Base-by-base conservation (phyloP, 2,329 filamentous ascomycete genomes). In the Zymoseptoria brevis region DNA sequence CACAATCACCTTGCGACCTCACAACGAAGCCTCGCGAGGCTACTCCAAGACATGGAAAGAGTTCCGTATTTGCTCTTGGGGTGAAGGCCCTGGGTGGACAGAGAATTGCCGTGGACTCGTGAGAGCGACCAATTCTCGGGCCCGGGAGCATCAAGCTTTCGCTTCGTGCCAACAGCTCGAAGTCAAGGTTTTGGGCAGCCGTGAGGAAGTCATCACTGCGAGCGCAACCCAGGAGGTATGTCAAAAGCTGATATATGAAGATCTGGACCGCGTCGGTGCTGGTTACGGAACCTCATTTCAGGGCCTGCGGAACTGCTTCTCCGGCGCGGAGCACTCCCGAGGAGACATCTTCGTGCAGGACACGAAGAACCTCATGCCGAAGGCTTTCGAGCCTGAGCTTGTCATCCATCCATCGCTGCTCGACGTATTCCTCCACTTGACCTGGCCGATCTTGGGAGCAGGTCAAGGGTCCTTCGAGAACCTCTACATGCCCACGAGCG, bases 61-160 rank as follows among this genome's bases (percentile, higher is more conserved):
- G 13, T 58, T 58, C 22, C n/a, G 9, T n/a, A 51, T 58, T 8
- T 58, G 19, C 16, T 58, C 57, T 30, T 54, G 41, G 35, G 49
- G 16, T 7, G 6, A n/a, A 13, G 29, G 53, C 6, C 19, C 30
- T 19, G 41, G 52, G 4, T 58, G 52, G 52, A 11, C 35, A 3
- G 52, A 58, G 41, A 52, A 58, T 13, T 58, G 57, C 26, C 52
- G 52, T 9, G 57, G 57, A 6, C 41, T 58, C 8, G 49, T 58
- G 41, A 50, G 54, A 56, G 48, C 41, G 8, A 26, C 16, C 8
- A 30, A 45, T 16, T 51, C 50, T 51, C 50, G 50, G 3, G 50
- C 22, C 19, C n/a, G 19, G 8, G n/a, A 21, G 22, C 19, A 51
- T 24, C 16, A 21, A 19, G 16, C 50, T 6, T 51, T 51, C 6